Conservation (phyloP, 2,329 filamentous ascomycete genomes). For the Ophiostoma perfectum region DNA sequence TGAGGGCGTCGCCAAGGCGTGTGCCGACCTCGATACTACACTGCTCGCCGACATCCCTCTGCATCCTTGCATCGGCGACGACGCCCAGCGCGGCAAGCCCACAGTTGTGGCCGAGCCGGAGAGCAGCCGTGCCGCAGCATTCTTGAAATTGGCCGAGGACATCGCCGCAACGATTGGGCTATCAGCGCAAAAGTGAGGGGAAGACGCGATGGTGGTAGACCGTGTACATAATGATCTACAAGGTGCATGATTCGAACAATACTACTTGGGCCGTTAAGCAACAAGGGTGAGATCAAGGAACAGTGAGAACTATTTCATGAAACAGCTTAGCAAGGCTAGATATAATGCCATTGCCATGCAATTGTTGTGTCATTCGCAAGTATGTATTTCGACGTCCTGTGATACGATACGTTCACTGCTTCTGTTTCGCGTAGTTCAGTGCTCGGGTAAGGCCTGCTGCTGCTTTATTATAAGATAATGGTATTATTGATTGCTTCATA, state of each 20-base stretch:
- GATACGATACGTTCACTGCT: background rate
- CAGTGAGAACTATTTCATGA: too few species aligned
- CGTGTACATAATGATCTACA: background rate
- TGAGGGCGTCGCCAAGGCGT: slow-evolving; percentile 62
- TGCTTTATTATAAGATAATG: background rate
- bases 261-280: background rate
- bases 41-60: slow-evolving; percentile 85
- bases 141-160: slow-evolving; percentile 61
- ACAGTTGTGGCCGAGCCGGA: slow-evolving; percentile 83
- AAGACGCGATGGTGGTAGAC: background rate
- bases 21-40: slow-evolving; percentile 65
- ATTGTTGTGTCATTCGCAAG: too few species aligned
- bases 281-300: background rate
- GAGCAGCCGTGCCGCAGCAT: slow-evolving; percentile 65
- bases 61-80: slow-evolving; percentile 77
- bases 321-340: too few species aligned
- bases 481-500: background rate
- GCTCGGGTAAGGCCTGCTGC: background rate
- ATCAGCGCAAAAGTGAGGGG: background rate
- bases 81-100: slow-evolving; percentile 80
- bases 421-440: background rate
- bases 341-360: too few species aligned
- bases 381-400: background rate
- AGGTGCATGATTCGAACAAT: background rate
- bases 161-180: slow-evolving; percentile 45